A percentile compares a stretch with the other conserved stretches of the same genome.
Conservation (phyloP, 2,329 filamentous ascomycete genomes). For the Hymenoscyphus fraxineus region DNA sequence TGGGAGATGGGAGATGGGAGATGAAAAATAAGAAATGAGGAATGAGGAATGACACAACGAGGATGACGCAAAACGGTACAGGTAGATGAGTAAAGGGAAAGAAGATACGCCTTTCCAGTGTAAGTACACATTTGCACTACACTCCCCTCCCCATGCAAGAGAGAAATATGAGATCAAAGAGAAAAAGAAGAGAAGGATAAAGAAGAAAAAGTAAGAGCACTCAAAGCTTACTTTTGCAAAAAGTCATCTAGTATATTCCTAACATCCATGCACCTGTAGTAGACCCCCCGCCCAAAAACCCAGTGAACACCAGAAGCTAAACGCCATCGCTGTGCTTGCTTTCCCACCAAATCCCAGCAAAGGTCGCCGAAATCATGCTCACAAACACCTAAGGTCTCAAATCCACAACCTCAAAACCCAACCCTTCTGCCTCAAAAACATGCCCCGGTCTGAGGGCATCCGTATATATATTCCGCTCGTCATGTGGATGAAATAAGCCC, state of each 20-base stretch:
- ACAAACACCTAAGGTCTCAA: slow-evolving; percentile 40
- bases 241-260: neutral
- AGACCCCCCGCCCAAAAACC: neutral
- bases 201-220: neutral
- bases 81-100: too few species aligned
- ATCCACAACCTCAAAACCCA: slow-evolving; percentile 64
- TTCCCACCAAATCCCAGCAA: neutral
- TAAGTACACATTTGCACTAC: too few species aligned
- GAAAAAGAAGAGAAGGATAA: neutral
- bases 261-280: neutral
- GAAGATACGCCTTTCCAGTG: too few species aligned
- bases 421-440: slow-evolving; percentile 53
- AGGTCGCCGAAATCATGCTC: slow-evolving; percentile 1
- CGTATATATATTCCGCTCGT: slow-evolving; percentile 37
- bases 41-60: too few species aligned
- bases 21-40: too few species aligned
- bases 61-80: too few species aligned
- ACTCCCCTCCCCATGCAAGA: neutral
- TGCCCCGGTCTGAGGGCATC: slow-evolving; percentile 49
- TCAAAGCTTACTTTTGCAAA: too few species aligned
- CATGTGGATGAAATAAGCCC: slow-evolving; percentile 79
- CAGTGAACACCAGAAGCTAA: neutral
- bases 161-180: neutral
- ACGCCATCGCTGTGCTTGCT: slow-evolving; percentile 21
- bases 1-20: too few species aligned